These are phyloP conservation scores for thale cress (Arabidopsis thaliana) DNA, from an alignment of 345 rosid genomes.

Conservation along the genomic window TAIR10.1 NC_003076.8:16891001-16891500, in stretches of 20 bases:
- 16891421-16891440: slow-evolving; percentile 28
- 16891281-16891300: background rate
- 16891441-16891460: slow-evolving; percentile 18
- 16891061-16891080: background rate
- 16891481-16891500: slow-evolving; percentile 22
- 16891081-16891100: too few species aligned
- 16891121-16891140: background rate
- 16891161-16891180: background rate
- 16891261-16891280: background rate
- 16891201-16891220: background rate
- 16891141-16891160: background rate
- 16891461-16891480: background rate
- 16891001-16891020: background rate
- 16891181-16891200: background rate
- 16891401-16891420: slow-evolving; percentile 40
- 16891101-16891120: background rate
- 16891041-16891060: slow-evolving; percentile 1
- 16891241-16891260: background rate
- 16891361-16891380: background rate
- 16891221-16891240: background rate
- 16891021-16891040: background rate
- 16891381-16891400: slow-evolving; percentile 9
- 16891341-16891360: background rate
- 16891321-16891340: background rate
- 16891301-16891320: background rate